phyloP scores from a whole-genome alignment of 2,329 filamentous ascomycete genomes.

The Nothophaeocryptopus gaeumannii region DNA sequence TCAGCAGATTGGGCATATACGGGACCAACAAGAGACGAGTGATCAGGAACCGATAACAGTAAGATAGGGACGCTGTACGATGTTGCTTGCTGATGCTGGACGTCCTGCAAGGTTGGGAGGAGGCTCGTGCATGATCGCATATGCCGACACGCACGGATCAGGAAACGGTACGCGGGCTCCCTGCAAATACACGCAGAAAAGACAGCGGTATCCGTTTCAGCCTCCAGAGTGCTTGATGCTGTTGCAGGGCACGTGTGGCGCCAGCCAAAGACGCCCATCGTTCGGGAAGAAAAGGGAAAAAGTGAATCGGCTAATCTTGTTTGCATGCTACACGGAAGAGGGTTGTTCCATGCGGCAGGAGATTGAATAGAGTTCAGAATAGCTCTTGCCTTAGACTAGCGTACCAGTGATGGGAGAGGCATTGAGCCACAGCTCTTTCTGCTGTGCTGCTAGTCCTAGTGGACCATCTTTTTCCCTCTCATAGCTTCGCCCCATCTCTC shows the following conservation, averaged over 20 bases:
- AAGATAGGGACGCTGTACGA: too few species aligned
- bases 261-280: conserved; percentile 1
- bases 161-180: too few species aligned
- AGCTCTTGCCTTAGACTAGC: background rate
- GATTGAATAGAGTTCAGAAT: conserved; percentile 9
- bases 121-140: too few species aligned
- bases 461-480: too few species aligned
- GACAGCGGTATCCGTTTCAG: conserved; percentile 11
- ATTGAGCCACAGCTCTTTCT: conserved; percentile 6
- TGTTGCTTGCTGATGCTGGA: too few species aligned
- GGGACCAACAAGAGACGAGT: too few species aligned
- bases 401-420: background rate
- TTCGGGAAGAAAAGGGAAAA: background rate
- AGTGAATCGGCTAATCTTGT: conserved; percentile 15
- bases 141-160: too few species aligned
- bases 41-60: too few species aligned
- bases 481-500: background rate
- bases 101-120: too few species aligned
- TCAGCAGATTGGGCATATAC: too few species aligned
- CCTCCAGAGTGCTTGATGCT: conserved; percentile 4
- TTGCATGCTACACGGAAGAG: background rate
- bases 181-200: too few species aligned
- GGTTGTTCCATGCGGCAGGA: conserved; percentile 10
- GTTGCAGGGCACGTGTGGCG: conserved; percentile 12
- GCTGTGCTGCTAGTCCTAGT: background rate